Base-by-base conservation (phyloP, 768 basidiomycete species). In the Suillus subaureus region DNA sequence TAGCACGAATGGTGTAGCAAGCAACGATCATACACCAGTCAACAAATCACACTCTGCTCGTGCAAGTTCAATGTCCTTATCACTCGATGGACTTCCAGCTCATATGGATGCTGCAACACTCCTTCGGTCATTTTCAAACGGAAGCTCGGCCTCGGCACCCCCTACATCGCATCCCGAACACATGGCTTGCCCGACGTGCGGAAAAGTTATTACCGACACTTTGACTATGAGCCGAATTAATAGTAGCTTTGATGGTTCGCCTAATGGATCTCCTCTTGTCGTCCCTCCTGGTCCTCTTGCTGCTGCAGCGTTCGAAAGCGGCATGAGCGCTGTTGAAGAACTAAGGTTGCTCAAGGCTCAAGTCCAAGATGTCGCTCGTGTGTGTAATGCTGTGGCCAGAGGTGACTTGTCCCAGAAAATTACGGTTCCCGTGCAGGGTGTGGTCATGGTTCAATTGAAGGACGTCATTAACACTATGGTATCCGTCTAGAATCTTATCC, bases 391-490 rank as follows among this genome's bases (percentile, higher is more conserved):
- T 21, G 91, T 92, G 60, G 91, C 91, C 2, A 80, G 84, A 5
- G 91, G 91, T 11, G 90, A 92, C 70, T 73, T 93, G 63, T 89
- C 87, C 61, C 88, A 92, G 75, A 91, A 91, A 78, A 92, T 93
- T 65, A 89, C 89, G 28, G 91, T 92, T 21, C 87, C 86, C 13
- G 92, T 92, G 3, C 88, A 92, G 70, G 90, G 91, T 66, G 85
- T 86, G 58, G 89, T 91, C 54, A 91, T 93, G 90, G 86, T 89
- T 2, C 89, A 92, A 74, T 83, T 93, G 70, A 92, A 92, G 79
- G 91, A 89, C 66, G 87, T 89, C 67, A 90, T 91, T 75, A 91
- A 91, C 68, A 84, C 83, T 21, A 89, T 89, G 87, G 83, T 85
- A 72, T 28, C 55, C 37, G 35, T 65, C 21, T 56, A 68, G 3